Base-by-base conservation (phyloP, 1,284 basidiomycete genomes). In the Cryptococcus amylolentus region DNA sequence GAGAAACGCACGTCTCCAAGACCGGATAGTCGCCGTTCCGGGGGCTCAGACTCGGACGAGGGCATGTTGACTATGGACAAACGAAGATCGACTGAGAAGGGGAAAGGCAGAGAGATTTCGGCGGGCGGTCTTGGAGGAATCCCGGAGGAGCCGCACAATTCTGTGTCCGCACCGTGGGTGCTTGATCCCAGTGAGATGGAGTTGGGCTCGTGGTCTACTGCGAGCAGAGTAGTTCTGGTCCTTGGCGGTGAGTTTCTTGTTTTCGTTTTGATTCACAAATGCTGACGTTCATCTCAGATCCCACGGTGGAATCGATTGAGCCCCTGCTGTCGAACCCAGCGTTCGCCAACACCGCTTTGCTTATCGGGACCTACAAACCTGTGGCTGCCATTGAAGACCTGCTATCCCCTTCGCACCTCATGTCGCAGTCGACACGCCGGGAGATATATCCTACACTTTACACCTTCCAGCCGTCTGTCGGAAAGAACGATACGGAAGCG, bases 381-480 rank as follows among this genome's bases (percentile, higher is more conserved):
- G 31, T 61, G 2, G 65, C 68, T 12, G 63, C 65, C 27, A 68
- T 74, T 27, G 64, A 72, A 47, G 64, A 66, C 2, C 61, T 72
- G n/a, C 58, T 58, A 5, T 70, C 68, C 3, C 68, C 70, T 5
- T 68, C 68, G 6, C 58, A 69, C 40, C 62, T 71, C 27, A 54
- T 69, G 45, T 56, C 56, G n/a, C 27, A 47, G 7, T 48, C 49
- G 7, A 54, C 62, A 3, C 46, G 56, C 10, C 60, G 58, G 26
- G 64, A 61, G 9, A 67, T 72, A 27, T 70, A 68, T 56, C 72
- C 70, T 7, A 65, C 61, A 2, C 43, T 74, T 10, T 68, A 71
- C 54, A 62, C 66, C 1, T 69, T 71, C 55, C 52, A 56, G n/a
- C 42, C 59, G 8, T 37, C 52, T n/a, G 12, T 27, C 42, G 20